A percentile compares a stretch with the other conserved stretches of the same genome.
Conservation (phyloP, 495 filamentous ascomycete genomes). For the Penicillium herquei region DNA sequence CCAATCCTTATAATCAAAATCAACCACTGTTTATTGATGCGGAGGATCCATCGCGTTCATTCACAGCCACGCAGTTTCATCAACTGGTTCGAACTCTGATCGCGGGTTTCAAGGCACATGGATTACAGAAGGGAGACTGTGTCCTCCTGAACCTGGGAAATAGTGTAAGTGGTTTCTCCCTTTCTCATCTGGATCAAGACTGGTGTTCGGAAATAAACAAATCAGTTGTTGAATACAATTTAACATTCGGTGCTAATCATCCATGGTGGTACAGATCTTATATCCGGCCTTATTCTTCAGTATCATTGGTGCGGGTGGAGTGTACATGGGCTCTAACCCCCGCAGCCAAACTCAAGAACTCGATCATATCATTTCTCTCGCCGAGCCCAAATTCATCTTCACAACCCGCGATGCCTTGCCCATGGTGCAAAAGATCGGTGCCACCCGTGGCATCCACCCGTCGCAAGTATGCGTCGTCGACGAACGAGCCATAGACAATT, state of each 20-base stretch:
- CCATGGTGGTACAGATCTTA: constrained; percentile 33
- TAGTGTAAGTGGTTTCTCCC: constrained; percentile 38
- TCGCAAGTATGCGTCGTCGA: constrained; percentile 53
- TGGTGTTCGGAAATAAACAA: too few species aligned
- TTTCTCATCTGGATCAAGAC: background rate
- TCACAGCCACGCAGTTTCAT: constrained; percentile 52
- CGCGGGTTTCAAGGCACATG: constrained; percentile 54
- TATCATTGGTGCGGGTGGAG: constrained; percentile 46
- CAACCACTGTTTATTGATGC: constrained; percentile 58
- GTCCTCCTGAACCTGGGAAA: constrained; percentile 64
- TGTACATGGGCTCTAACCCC: constrained; percentile 40
- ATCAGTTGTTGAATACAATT: background rate
- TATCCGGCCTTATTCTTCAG: constrained; percentile 49
- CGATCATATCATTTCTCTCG: constrained; percentile 29
- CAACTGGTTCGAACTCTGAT: constrained; percentile 50
- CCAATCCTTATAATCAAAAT: constrained; percentile 32
- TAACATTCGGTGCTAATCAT: background rate
- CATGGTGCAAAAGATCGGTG: constrained; percentile 18
- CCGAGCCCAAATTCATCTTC: constrained; percentile 34
- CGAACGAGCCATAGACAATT: constrained; percentile 33
- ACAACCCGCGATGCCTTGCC: constrained; percentile 24
- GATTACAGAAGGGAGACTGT: constrained; percentile 55
- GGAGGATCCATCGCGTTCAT: constrained; percentile 50
- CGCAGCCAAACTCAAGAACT: constrained; percentile 32
- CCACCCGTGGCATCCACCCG: constrained; percentile 42